These are phyloP conservation scores for Epichloe gansuensis DNA, from an alignment of 2,329 filamentous ascomycete genomes.

Conservation along the genomic window DNA sequence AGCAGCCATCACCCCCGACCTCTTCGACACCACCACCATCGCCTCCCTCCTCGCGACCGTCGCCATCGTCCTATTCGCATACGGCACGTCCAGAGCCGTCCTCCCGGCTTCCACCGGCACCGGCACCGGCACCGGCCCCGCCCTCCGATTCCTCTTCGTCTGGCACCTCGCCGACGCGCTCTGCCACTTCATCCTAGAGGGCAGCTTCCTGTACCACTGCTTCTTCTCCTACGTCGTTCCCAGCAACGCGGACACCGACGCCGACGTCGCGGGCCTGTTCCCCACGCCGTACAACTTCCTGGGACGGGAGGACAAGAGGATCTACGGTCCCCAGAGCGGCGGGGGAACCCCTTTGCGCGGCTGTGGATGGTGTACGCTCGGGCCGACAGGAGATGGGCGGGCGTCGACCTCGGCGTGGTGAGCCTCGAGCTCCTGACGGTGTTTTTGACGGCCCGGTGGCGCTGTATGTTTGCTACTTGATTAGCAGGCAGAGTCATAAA, in stretches of 20 bases:
- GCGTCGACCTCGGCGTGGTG: slow-evolving; percentile 49
- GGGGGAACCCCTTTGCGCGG: slow-evolving; percentile 42
- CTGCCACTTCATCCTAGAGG: slow-evolving; percentile 85
- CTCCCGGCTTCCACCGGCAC: slow-evolving; percentile 39
- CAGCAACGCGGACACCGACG: slow-evolving; percentile 3
- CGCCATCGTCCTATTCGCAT: slow-evolving; percentile 37
- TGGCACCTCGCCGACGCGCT: slow-evolving; percentile 93
- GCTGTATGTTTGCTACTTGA: slow-evolving; percentile 46
- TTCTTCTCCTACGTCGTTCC: slow-evolving; percentile 53
- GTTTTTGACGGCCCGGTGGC: slow-evolving; percentile 49
- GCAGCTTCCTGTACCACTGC: slow-evolving; percentile 84
- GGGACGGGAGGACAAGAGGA: slow-evolving; percentile 28
- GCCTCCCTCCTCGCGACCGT: slow-evolving; percentile 44
- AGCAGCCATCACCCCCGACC: slow-evolving; percentile 31
- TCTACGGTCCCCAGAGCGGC: slow-evolving; percentile 46
- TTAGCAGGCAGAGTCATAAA: slow-evolving; percentile 41
- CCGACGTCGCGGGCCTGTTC: slow-evolving; percentile 23
- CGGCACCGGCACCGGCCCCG: slow-evolving; percentile 29
- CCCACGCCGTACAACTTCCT: slow-evolving; percentile 42
- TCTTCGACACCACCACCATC: slow-evolving; percentile 49
- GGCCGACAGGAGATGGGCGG: slow-evolving; percentile 52
- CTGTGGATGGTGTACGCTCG: slow-evolving; percentile 60
- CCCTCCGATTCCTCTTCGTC: slow-evolving; percentile 69
- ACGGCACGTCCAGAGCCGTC: slow-evolving; percentile 32
- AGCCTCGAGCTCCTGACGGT: slow-evolving; percentile 56